A percentile compares a stretch with the other conserved stretches of the same genome.
These are phyloP conservation scores for Orbilia brochopaga DNA, from an alignment of 2,329 filamentous ascomycete genomes.

Conservation along the genomic window DNA sequence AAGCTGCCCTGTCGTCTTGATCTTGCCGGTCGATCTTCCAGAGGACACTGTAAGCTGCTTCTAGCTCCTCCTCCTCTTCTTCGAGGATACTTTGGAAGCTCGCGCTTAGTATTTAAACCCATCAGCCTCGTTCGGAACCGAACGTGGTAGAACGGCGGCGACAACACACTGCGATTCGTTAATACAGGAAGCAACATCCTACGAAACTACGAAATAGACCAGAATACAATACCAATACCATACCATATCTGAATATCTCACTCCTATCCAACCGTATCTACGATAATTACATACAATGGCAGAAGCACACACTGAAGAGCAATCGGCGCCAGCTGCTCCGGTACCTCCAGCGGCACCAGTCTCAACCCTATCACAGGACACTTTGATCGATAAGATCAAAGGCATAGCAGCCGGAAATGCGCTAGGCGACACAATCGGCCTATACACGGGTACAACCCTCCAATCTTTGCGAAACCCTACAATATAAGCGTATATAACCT, in stretches of 20 bases:
- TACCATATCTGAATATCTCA: not conserved
- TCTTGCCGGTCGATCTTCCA: no score
- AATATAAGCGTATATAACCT: not conserved
- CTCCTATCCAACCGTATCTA: not conserved
- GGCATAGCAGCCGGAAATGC: conserved; percentile 63
- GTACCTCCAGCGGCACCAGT: conserved; percentile 53
- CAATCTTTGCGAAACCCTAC: not conserved
- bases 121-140: no score
- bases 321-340: conserved; percentile 53
- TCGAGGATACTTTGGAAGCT: no score
- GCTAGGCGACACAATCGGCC: conserved; percentile 64
- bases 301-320: conserved; percentile 8
- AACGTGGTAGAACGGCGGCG: no score
- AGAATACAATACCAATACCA: not conserved
- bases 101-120: no score
- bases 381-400: conserved; percentile 58
- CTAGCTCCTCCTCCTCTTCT: no score
- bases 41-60: no score
- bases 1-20: no score
- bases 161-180: no score
- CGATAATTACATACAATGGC: conserved; percentile 14
- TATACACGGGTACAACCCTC: conserved; percentile 62
- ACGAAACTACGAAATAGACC: no score
- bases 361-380: conserved; percentile 56
- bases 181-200: no score